phyloP scores from a whole-genome alignment of 805 yeast species.

The Cyberlindnera americana region DNA sequence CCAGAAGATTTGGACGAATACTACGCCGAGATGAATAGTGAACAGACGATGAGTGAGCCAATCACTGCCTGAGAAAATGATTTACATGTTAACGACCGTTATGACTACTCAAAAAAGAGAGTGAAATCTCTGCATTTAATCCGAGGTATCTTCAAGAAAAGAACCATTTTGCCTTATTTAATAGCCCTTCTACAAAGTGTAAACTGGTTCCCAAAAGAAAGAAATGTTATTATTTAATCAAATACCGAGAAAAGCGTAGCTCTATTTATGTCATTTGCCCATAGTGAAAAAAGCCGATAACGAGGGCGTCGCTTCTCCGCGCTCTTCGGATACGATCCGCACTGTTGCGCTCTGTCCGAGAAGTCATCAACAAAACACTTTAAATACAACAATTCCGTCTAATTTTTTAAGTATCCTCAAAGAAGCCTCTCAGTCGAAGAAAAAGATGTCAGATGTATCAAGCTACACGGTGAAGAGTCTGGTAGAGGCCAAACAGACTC shows the following conservation, averaged over 20 bases:
- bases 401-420: no score
- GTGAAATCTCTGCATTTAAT: no score
- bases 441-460: conserved; percentile 1
- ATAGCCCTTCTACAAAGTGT: no score
- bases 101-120: neutral
- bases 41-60: conserved; percentile 14
- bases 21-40: conserved; percentile 34
- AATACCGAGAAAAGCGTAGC: no score
- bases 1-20: conserved; percentile 44
- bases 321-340: conserved; percentile 1
- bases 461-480: conserved; percentile 12
- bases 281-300: no score
- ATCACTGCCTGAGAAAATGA: conserved; percentile 18
- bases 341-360: neutral
- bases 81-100: conserved; percentile 2
- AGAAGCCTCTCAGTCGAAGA: neutral
- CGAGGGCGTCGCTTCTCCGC: neutral
- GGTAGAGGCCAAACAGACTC: conserved; percentile 5
- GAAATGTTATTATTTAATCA: no score
- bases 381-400: neutral
- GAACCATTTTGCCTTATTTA: no score
- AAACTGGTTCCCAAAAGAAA: no score
- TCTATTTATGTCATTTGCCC: no score
- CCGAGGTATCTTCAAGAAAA: no score
- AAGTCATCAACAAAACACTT: neutral